phyloP scores from a whole-genome alignment of 805 yeast species.

The Saccharomycopsis sp. region DNA sequence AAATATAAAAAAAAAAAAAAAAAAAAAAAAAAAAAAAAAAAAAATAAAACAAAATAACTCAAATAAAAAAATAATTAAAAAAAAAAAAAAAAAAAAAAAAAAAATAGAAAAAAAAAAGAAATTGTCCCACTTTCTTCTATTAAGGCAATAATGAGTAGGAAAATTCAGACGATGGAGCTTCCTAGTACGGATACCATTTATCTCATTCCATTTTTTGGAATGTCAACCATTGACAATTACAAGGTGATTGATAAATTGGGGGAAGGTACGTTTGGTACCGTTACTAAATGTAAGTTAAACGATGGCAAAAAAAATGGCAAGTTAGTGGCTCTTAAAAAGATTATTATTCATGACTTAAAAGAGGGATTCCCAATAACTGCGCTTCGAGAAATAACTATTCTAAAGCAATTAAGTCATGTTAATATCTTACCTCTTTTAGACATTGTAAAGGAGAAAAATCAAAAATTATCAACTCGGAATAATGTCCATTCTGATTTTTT shows the following conservation, averaged over 20 bases:
- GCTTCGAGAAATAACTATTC: conserved; percentile 79
- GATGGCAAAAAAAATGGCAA: conserved; percentile 29
- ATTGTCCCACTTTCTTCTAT: no score
- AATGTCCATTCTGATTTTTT: conserved; percentile 40
- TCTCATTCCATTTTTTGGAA: conserved; percentile 19
- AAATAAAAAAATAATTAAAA: no score
- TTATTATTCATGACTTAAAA: conserved; percentile 44
- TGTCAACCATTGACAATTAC: conserved; percentile 28
- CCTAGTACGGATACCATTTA: conserved; percentile 15
- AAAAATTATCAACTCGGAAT: neutral
- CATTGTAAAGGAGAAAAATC: conserved; percentile 41
- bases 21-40: no score
- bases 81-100: no score
- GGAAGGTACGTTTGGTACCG: conserved; percentile 85
- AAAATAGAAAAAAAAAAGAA: no score
- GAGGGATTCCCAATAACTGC: conserved; percentile 91
- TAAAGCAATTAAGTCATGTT: conserved; percentile 61
- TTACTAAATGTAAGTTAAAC: conserved; percentile 54
- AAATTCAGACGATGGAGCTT: neutral
- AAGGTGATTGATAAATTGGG: conserved; percentile 45
- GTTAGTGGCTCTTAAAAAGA: conserved; percentile 80
- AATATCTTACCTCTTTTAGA: conserved; percentile 76
- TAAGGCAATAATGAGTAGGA: neutral
- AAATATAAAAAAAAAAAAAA: no score
- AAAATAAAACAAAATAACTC: no score